Evolutionary conservation across 1,284 basidiomycete species (phyloP).

Genomic region (Afroboletus lepidellus): DNA sequence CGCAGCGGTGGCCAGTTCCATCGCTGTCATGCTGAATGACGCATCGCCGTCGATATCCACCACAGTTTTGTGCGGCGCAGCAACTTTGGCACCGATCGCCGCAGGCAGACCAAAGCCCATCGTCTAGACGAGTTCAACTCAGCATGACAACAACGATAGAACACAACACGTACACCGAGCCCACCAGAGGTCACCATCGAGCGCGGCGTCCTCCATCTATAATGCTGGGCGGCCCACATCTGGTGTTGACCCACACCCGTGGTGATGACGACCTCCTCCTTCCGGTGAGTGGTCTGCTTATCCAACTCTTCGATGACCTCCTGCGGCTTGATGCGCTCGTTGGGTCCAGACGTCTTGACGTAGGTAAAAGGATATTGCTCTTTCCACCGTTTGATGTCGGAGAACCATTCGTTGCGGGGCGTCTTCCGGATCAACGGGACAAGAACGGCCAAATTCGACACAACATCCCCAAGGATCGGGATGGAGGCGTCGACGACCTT

Average conservation of each 20-base stretch:
- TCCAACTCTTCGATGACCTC: slow-evolving; percentile 95
- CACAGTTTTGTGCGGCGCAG: slow-evolving; percentile 89
- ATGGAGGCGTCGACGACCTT: slow-evolving; percentile 96
- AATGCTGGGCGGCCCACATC: slow-evolving; percentile 99
- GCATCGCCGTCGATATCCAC: slow-evolving; percentile 98
- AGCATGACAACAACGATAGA: not conserved
- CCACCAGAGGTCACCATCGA: slow-evolving; percentile 97
- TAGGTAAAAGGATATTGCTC: slow-evolving; percentile 88
- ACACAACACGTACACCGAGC: slow-evolving; percentile 67
- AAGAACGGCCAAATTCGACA: slow-evolving; percentile 77
- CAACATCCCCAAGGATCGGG: slow-evolving; percentile 92
- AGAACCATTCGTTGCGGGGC: slow-evolving; percentile 79
- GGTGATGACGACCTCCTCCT: slow-evolving; percentile 86
- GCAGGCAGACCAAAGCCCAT: slow-evolving; percentile 98
- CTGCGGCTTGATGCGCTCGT: slow-evolving; percentile 89
- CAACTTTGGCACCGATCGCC: slow-evolving; percentile 96
- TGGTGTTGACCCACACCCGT: slow-evolving; percentile 99
- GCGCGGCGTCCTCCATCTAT: slow-evolving; percentile 85
- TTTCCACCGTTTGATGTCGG: slow-evolving; percentile 86
- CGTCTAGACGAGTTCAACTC: slow-evolving; percentile 50
- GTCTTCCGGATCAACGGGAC: slow-evolving; percentile 74
- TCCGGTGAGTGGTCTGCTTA: slow-evolving; percentile 66
- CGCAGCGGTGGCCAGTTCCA: slow-evolving; percentile 94
- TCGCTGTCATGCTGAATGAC: slow-evolving; percentile 98
- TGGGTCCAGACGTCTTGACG: slow-evolving; percentile 55